Evolutionary conservation across 768 basidiomycete species (phyloP), one percentile per base, ranked within the genome.

Genomic region (Tricholoma hemisulphureum): DNA sequence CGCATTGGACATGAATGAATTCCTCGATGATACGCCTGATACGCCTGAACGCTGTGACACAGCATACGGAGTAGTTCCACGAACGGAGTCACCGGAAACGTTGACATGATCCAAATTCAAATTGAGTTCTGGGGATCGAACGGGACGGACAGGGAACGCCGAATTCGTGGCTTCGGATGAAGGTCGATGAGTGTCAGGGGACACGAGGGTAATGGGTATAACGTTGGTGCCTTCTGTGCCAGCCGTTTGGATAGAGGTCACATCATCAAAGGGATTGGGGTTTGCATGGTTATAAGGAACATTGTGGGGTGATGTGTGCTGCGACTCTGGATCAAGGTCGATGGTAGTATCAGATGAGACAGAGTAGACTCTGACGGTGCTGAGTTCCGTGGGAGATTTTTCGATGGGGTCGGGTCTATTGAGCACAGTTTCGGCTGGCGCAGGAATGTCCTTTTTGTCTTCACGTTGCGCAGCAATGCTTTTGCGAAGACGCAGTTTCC

Each of bases 351-450:
- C 70, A 23, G 80, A 78, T 2, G 77, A 73, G 24, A 74, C 70
- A 16, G 79, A 67, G 58, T 83, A 85, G 18, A 84, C 78, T 57
- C 82, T 75, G 58, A 83, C 74, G 10, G 71, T 74, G 61, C 69
- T 78, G 23, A 68, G 67, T 59, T 81, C 75, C 4, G 73, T 60
- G 11, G 69, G 61, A 18, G 71, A 51, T 67, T 89, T 90, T 74
- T 89, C 89, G 53, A 74, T 86, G 28, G 91, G 91, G 71, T 93
- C 88, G n/a, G 90, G 89, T 39, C 91, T 79, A 69, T 85, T 89
- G 58, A 93, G 85, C 31, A 93, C 91, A 9, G 85, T 83, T 63
- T 83, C 87, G 18, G 91, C 90, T 20, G 87, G 74, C 2, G 89
- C 91, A 34, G 89, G 90, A 18, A 83, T 71, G 64, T 93, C 90